These are phyloP conservation scores for Rhizopus delemar DNA, from an alignment of 371 early-diverging fungal genomes.

Conservation along the genomic window DNA sequence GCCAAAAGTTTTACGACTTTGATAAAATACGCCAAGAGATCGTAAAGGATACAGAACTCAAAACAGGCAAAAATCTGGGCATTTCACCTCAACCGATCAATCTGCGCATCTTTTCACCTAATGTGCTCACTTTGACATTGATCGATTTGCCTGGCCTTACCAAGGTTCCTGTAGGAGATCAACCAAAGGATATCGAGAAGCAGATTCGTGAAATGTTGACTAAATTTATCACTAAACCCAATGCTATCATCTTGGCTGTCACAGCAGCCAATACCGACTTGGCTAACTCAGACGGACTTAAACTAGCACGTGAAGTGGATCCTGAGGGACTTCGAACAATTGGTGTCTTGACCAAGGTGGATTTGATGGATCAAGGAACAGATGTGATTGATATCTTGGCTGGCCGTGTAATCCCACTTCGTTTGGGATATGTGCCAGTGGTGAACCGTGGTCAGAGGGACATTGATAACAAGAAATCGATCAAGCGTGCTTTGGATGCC, in stretches of 20 bases:
- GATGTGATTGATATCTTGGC: constrained; percentile 98
- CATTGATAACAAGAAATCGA: constrained; percentile 90
- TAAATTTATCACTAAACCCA: constrained; percentile 92
- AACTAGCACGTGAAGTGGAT: constrained; percentile 95
- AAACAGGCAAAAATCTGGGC: constrained; percentile 88
- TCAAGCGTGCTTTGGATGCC: constrained; percentile 80
- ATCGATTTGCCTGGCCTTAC: constrained; percentile 99
- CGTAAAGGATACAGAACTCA: constrained; percentile 87
- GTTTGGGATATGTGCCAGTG: constrained; percentile 93
- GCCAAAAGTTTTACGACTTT: constrained; percentile 90
- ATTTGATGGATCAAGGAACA: constrained; percentile 99
- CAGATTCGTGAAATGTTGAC: constrained; percentile 96
- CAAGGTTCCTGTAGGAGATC: constrained; percentile 97
- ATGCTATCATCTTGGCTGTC: constrained; percentile 97
- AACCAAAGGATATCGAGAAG: constrained; percentile 98
- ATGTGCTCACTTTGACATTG: constrained; percentile 95
- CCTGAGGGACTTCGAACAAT: constrained; percentile 97
- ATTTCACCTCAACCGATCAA: constrained; percentile 95
- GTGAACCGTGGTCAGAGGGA: constrained; percentile 97
- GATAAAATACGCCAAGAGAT: constrained; percentile 94
- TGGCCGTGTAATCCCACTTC: constrained; percentile 93
- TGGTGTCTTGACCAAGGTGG: constrained; percentile 99
- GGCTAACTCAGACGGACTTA: constrained; percentile 98
- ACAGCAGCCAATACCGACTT: constrained; percentile 98
- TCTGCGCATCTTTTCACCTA: constrained; percentile 90